Evolutionary conservation across 139 green algal genomes (phyloP).

Genomic region (Bryopsis sp.): DNA sequence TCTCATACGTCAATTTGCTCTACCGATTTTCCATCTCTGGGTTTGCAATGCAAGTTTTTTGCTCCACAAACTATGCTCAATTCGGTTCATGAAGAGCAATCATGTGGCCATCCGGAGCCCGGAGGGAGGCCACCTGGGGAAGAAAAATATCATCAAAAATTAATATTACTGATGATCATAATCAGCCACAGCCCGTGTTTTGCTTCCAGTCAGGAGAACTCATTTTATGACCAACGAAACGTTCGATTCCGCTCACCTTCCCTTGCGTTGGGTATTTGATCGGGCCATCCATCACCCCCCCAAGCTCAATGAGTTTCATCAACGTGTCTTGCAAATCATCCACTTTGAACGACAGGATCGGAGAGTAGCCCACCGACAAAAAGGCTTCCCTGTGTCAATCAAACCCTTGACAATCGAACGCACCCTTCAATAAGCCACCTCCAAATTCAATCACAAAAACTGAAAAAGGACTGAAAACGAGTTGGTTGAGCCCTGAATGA

Average conservation of each 20-base stretch:
- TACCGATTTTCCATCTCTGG: too few relatives aligned
- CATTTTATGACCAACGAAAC: neutral
- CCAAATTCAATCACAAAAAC: neutral
- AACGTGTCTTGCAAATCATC: slow-evolving; percentile 56
- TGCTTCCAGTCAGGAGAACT: neutral
- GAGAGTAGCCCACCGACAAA: slow-evolving; percentile 47
- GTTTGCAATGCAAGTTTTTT: too few relatives aligned
- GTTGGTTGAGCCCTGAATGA: neutral
- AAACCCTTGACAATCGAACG: neutral
- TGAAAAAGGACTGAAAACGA: neutral
- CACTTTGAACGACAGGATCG: slow-evolving; percentile 59
- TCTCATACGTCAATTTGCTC: too few relatives aligned
- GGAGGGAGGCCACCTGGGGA: slow-evolving; percentile 42
- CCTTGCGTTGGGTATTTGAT: slow-evolving; percentile 53
- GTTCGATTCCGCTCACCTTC: slow-evolving; percentile 29
- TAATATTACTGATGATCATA: neutral
- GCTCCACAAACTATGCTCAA: too few relatives aligned
- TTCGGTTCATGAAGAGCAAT: slow-evolving; percentile 50
- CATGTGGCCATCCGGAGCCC: slow-evolving; percentile 54
- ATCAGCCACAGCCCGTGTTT: neutral
- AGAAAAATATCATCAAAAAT: neutral
- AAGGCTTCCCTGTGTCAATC: slow-evolving; percentile 42
- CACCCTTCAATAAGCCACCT: neutral
- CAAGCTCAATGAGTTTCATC: slow-evolving; percentile 41
- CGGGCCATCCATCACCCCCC: slow-evolving; percentile 53